Percentiles rank a stretch among this genome's conserved stretches.
Evolutionary conservation across 257 asterid genomes (phyloP).

Genomic region (Agastache rugosa): DNA sequence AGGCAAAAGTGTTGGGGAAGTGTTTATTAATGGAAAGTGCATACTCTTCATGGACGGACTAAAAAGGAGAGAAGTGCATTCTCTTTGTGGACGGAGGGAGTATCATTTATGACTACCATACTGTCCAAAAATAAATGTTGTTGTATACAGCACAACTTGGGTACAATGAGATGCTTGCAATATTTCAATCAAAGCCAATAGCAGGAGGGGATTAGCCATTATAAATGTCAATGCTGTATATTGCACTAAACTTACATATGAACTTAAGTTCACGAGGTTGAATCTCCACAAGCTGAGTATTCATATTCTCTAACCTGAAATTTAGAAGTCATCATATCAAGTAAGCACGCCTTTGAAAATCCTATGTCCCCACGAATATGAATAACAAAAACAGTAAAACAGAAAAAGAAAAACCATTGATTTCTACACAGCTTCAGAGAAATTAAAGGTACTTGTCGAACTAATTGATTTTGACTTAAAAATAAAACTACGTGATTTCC

Average conservation of each 20-base stretch:
- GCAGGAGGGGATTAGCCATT: constrained; percentile 16
- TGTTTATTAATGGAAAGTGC: too few species aligned
- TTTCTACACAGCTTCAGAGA: background rate
- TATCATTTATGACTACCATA: background rate
- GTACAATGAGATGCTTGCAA: constrained; percentile 20
- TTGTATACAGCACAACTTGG: background rate
- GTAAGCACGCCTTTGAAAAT: background rate
- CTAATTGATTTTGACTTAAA: background rate
- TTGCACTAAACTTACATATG: constrained; percentile 53
- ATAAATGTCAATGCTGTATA: constrained; percentile 16
- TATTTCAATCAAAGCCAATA: constrained; percentile 11
- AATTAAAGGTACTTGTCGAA: background rate
- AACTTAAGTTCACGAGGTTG: constrained; percentile 85
- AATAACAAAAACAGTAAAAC: background rate
- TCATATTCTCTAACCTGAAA: constrained; percentile 59
- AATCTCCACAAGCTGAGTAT: constrained; percentile 64
- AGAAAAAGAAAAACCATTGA: background rate
- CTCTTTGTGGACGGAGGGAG: too few species aligned
- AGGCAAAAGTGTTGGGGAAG: too few species aligned
- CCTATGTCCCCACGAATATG: background rate
- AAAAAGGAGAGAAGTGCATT: too few species aligned
- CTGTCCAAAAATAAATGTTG: constrained; percentile 1
- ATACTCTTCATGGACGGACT: too few species aligned
- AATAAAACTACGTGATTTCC: background rate
- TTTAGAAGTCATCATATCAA: constrained; percentile 18